phyloP scores from a whole-genome alignment of 2,329 filamentous ascomycete species.

The Pyrenophora teres region DNA sequence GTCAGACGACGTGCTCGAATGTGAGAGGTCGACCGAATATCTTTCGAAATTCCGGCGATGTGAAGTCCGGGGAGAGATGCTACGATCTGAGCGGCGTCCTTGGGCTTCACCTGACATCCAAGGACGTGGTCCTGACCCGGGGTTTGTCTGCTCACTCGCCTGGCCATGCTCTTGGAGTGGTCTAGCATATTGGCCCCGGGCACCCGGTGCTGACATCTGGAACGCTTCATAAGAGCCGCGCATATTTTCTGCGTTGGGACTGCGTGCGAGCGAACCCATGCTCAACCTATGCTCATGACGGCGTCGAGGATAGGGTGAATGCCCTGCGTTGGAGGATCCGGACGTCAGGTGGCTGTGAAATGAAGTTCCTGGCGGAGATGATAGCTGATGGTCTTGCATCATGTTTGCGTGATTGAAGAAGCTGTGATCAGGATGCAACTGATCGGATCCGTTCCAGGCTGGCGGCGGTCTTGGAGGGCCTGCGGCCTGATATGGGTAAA shows the following conservation, averaged over 20 bases:
- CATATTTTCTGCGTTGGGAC: constrained; percentile 7
- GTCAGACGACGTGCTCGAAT: constrained; percentile 30
- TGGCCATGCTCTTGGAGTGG: constrained; percentile 19
- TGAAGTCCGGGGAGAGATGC: constrained; percentile 36
- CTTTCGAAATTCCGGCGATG: constrained; percentile 40
- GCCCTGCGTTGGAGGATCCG: constrained; percentile 1
- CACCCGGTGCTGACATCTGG: constrained; percentile 17
- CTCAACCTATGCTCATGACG: constrained; percentile 7
- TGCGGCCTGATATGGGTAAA: constrained; percentile 10
- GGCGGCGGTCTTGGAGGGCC: constrained; percentile 23
- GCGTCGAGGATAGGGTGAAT: constrained; percentile 3
- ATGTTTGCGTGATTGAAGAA: constrained; percentile 8
- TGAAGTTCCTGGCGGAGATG: constrained; percentile 3
- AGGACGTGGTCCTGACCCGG: constrained; percentile 20
- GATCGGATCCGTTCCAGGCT: constrained; percentile 17
- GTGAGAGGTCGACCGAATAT: constrained; percentile 34
- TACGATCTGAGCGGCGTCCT: constrained; percentile 30
- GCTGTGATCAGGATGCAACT: constrained; percentile 5
- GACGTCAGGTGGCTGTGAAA: constrained; percentile 2
- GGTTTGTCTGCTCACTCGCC: constrained; percentile 10
- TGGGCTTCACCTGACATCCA: constrained; percentile 16
- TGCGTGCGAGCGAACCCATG: constrained; percentile 10
- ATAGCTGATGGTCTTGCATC: constrained; percentile 8
- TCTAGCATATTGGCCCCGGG: constrained; percentile 18
- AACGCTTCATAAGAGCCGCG: constrained; percentile 9